These are phyloP conservation scores for Penicillium crustosum DNA, from an alignment of 2,329 filamentous ascomycete species.

Conservation along the genomic window DNA sequence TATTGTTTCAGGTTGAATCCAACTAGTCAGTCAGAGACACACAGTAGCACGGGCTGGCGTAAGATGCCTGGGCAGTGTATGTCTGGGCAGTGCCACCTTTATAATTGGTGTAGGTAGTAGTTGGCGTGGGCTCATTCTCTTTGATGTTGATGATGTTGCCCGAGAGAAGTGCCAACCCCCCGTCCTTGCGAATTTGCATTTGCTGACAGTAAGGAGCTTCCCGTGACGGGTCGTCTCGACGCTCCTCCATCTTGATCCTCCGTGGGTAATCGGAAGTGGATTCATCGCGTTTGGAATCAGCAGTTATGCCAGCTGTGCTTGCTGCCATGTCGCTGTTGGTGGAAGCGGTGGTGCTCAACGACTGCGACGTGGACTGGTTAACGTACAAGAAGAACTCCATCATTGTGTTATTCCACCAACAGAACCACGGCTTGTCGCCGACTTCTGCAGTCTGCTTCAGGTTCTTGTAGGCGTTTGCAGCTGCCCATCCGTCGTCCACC, in stretches of 20 bases:
- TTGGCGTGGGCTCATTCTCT: slow-evolving; percentile 38
- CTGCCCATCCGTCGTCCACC: slow-evolving; percentile 23
- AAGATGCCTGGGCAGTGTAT: slow-evolving; percentile 38
- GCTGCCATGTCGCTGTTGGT: slow-evolving; percentile 19
- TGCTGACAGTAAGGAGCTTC: slow-evolving; percentile 62
- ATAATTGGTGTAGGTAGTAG: slow-evolving; percentile 32
- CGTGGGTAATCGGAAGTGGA: slow-evolving; percentile 49
- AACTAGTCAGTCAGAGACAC: slow-evolving; percentile 36
- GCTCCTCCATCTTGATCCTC: slow-evolving; percentile 66
- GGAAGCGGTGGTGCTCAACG: slow-evolving; percentile 22
- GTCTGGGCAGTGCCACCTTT: slow-evolving; percentile 30
- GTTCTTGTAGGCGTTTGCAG: slow-evolving; percentile 23
- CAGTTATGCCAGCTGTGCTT: slow-evolving; percentile 19
- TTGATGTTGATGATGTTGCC: slow-evolving; percentile 35
- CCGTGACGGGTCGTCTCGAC: slow-evolving; percentile 49
- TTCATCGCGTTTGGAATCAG: slow-evolving; percentile 13
- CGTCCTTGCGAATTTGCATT: slow-evolving; percentile 59
- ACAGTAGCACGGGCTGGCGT: slow-evolving; percentile 39
- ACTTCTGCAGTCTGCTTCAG: slow-evolving; percentile 47
- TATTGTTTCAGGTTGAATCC: slow-evolving; percentile 19
- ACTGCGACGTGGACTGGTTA: slow-evolving; percentile 48
- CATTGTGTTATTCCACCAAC: slow-evolving; percentile 67
- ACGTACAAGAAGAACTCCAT: slow-evolving; percentile 68
- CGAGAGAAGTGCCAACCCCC: slow-evolving; percentile 37
- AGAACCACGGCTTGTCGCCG: slow-evolving; percentile 68